Conservation (phyloP, 768 basidiomycete species). For the Tephrocybe sp. region DNA sequence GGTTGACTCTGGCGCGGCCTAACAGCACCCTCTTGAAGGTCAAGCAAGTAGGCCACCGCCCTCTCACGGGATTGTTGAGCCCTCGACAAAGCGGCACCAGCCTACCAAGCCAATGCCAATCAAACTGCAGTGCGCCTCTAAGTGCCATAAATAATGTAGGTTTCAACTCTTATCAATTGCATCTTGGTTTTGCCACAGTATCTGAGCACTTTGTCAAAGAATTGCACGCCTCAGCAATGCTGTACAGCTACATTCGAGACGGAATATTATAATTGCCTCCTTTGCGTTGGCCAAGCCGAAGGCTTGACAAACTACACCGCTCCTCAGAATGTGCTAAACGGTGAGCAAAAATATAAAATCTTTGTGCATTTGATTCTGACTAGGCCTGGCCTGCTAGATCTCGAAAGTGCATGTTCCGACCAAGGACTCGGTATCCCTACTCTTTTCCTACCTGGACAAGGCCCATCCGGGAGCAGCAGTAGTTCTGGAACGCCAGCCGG, state of each 20-base stretch:
- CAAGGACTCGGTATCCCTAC: neutral
- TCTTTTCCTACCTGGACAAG: neutral
- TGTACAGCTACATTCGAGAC: slow-evolving; percentile 40
- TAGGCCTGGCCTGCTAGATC: neutral
- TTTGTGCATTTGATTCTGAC: neutral
- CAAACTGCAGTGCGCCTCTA: slow-evolving; percentile 30
- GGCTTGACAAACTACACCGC: slow-evolving; percentile 27
- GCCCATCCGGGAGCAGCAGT: neutral
- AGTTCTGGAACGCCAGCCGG: neutral
- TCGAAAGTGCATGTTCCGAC: neutral
- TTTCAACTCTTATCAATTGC: too few species aligned
- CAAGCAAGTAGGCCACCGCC: neutral
- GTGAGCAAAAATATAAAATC: slow-evolving; percentile 10
- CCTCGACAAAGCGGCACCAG: neutral
- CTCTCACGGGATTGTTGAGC: neutral
- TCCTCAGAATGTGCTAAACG: slow-evolving; percentile 25
- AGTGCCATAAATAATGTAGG: slow-evolving; percentile 20
- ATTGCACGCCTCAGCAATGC: slow-evolving; percentile 30
- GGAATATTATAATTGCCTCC: slow-evolving; percentile 40
- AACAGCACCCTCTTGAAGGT: neutral
- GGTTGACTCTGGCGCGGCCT: too few species aligned
- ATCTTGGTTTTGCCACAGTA: too few species aligned
- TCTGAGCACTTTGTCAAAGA: slow-evolving; percentile 14
- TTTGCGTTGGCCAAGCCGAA: slow-evolving; percentile 30
- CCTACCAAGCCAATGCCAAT: slow-evolving; percentile 32